A percentile compares a stretch with the other conserved stretches of the same genome.
Evolutionary conservation across 2,329 filamentous ascomycete genomes (phyloP).

Genomic region (Ciborinia camelliae): DNA sequence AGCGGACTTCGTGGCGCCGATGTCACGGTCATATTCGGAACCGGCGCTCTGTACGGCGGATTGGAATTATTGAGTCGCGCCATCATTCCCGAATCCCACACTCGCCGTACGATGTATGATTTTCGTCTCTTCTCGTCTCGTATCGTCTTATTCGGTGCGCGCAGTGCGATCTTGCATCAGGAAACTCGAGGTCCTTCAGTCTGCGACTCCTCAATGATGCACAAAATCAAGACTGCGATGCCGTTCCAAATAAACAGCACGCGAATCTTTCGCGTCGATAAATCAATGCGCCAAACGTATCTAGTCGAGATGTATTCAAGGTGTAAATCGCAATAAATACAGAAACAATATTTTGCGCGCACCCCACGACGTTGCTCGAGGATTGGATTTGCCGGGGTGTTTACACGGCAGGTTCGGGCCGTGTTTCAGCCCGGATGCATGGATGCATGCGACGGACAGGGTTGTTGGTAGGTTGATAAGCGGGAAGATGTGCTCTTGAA

Average conservation of each 20-base stretch:
- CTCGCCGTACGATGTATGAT: neutral
- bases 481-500: too few relatives aligned
- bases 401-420: too few relatives aligned
- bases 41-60: neutral
- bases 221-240: too few relatives aligned
- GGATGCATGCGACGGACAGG: too few relatives aligned
- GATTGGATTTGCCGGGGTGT: neutral
- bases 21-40: neutral
- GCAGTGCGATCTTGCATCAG: neutral
- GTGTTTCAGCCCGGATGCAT: too few relatives aligned
- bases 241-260: too few relatives aligned
- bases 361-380: too few relatives aligned
- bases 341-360: neutral
- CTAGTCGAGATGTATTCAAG: neutral
- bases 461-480: too few relatives aligned
- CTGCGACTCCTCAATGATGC: too few relatives aligned
- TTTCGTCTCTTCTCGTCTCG: neutral
- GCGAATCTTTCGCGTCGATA: too few relatives aligned
- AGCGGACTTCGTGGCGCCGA: neutral
- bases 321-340: too few relatives aligned
- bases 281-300: neutral
- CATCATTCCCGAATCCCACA: neutral
- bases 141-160: neutral
- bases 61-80: neutral
- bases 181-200: too few relatives aligned